Base-by-base conservation (phyloP, 495 filamentous ascomycete genomes). In the Astrothelium macrocarpum region DNA sequence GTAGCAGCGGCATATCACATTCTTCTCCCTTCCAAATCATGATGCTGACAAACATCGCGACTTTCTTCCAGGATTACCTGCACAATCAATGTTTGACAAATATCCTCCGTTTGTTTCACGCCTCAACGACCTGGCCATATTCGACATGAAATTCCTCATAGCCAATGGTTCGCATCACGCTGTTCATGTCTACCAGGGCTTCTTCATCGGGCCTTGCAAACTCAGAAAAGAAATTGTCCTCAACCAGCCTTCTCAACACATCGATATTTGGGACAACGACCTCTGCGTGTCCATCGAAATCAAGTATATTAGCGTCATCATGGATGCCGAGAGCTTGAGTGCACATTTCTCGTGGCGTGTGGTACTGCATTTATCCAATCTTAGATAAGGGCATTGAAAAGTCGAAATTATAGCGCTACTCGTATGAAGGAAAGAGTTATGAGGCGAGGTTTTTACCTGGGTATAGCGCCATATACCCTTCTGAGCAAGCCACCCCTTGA, bases 71-170 rank as follows among this genome's bases (percentile, higher is more conserved):
- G 43, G n/a, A 20, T 49, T 49, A 20, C 7, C n/a, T 14, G 11
- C n/a, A 49, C 18, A 14, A 49, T 49, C 43, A 49, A n/a, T 3
- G 43, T 18, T 14, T 49, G n/a, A 20, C 43, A 18, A 5, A 4
- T 49, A 14, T 49, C n/a, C 11, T 20, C n/a, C 43, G n/a, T 49
- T 10, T 49, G 43, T 49, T 20, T 49, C 43, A 18, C 10, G 18
- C 43, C n/a, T 56, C 10, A 20, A 56, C 16, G 7, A 25, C 49
- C 49, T 56, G 25, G 20, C 49, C 49, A 29, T 56, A 26, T 20
- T 56, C 49, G 20, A 56, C 49, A 29, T 56, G 49, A 29, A 56
- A 26, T 56, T 56, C 49, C 16, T 56, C 49, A 16, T 56, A 56
- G 25, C 49, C 49, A 56, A 56, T 56, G 4, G 20, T 26, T 26